phyloP scores from a whole-genome alignment of 1,284 basidiomycete genomes.

The Schizophyllum commune region DNA sequence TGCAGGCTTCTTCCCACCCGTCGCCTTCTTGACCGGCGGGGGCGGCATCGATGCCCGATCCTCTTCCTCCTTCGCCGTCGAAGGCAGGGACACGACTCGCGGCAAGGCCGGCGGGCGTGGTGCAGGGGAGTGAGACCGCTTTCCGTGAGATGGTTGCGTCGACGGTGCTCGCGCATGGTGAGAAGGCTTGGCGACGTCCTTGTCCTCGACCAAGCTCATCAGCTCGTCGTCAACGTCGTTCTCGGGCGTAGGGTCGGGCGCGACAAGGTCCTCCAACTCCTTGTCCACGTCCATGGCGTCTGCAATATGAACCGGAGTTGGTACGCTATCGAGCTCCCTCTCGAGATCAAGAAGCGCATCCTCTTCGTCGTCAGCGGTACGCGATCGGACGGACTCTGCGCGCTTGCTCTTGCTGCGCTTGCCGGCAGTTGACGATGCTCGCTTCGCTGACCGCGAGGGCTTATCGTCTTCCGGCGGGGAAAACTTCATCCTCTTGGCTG shows the following conservation, averaged over 20 bases:
- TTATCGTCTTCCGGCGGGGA: background rate
- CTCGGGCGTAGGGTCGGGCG: slow-evolving; percentile 30
- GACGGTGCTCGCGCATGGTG: too few relatives aligned
- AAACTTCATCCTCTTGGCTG: too few relatives aligned
- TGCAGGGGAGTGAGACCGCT: background rate
- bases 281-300: slow-evolving; percentile 36
- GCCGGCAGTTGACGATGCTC: slow-evolving; percentile 1
- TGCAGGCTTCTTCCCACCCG: too few relatives aligned
- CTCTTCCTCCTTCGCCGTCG: slow-evolving; percentile 16
- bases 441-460: background rate
- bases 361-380: slow-evolving; percentile 28
- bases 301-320: slow-evolving; percentile 10
- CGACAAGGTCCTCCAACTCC: slow-evolving; percentile 32
- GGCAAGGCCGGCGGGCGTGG: background rate
- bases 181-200: too few relatives aligned
- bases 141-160: slow-evolving; percentile 8
- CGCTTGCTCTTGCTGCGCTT: slow-evolving; percentile 4
- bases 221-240: slow-evolving; percentile 68
- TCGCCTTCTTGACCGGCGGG: slow-evolving; percentile 8
- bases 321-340: slow-evolving; percentile 16
- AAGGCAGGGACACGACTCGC: slow-evolving; percentile 6
- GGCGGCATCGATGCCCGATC: slow-evolving; percentile 14
- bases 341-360: slow-evolving; percentile 36
- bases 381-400: slow-evolving; percentile 10
- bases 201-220: slow-evolving; percentile 56